phyloP scores from a whole-genome alignment of 2,329 filamentous ascomycete genomes.

The Mycocentrospora acerina region DNA sequence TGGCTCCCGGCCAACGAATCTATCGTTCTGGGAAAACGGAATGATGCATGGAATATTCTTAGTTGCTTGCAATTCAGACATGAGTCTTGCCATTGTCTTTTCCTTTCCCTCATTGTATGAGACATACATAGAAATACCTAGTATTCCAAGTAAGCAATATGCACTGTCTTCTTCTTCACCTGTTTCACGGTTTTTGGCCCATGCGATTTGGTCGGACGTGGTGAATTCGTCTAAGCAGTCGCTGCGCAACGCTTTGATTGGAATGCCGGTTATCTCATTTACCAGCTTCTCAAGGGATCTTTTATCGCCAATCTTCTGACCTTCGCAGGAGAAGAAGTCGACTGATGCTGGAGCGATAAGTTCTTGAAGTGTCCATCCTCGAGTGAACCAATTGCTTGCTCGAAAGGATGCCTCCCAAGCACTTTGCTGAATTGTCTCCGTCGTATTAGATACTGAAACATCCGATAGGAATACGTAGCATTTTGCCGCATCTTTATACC shows the following conservation, averaged over 20 bases:
- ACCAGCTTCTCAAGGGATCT: constrained; percentile 12
- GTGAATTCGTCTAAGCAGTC: constrained; percentile 17
- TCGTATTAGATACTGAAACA: constrained; percentile 1
- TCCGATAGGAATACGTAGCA: constrained; percentile 6
- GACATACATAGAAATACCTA: constrained; percentile 17
- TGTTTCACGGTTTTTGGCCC: constrained; percentile 21
- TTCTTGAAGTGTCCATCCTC: no score
- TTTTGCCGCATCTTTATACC: background rate
- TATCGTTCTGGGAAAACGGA: constrained; percentile 27
- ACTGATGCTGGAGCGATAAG: constrained; percentile 2
- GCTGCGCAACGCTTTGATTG: constrained; percentile 13
- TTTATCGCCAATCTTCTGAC: constrained; percentile 13
- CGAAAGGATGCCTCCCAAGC: constrained; percentile 1
- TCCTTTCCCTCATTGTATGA: constrained; percentile 22
- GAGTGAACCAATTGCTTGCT: background rate
- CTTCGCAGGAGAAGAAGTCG: constrained; percentile 3
- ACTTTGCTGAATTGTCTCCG: background rate
- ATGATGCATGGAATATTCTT: constrained; percentile 21
- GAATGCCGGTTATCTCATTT: constrained; percentile 17
- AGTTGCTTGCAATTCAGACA: constrained; percentile 12
- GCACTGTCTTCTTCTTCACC: constrained; percentile 25
- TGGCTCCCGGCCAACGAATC: constrained; percentile 25
- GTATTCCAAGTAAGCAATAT: constrained; percentile 28
- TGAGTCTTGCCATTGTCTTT: constrained; percentile 13
- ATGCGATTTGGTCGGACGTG: constrained; percentile 17